Evolutionary conservation across 2,329 filamentous ascomycete genomes (phyloP).

Genomic region (Chrysoporthe cubensis): DNA sequence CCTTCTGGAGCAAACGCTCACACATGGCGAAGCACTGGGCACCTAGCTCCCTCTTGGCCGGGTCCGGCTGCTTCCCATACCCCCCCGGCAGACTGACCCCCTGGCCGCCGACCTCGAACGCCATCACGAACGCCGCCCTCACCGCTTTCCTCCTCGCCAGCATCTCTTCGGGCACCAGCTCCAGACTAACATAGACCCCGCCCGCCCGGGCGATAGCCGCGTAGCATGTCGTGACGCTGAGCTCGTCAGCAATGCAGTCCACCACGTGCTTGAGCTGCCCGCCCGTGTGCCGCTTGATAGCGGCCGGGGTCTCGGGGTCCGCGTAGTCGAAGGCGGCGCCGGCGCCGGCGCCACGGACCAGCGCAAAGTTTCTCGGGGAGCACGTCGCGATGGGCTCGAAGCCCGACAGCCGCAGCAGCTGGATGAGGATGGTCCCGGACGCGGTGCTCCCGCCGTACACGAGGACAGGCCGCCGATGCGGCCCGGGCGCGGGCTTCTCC

Average conservation of each 20-base stretch:
- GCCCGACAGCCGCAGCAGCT: conserved; percentile 22
- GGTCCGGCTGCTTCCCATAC: too few relatives aligned
- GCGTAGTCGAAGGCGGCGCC: conserved; percentile 55
- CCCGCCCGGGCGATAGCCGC: conserved; percentile 39
- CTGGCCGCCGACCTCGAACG: background rate
- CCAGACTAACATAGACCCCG: conserved; percentile 31
- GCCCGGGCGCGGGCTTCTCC: conserved; percentile 20
- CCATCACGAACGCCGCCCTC: background rate
- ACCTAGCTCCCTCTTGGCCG: too few relatives aligned
- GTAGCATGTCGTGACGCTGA: conserved; percentile 43
- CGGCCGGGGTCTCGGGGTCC: conserved; percentile 42
- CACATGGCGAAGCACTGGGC: too few relatives aligned
- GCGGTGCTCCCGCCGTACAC: conserved; percentile 22
- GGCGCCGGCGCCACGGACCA: conserved; percentile 51
- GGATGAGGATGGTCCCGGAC: conserved; percentile 18
- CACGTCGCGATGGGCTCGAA: conserved; percentile 21
- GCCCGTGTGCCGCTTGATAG: conserved; percentile 46
- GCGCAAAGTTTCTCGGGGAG: conserved; percentile 52
- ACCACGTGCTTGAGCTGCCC: conserved; percentile 49
- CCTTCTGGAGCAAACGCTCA: too few relatives aligned
- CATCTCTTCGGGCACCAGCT: conserved; percentile 6
- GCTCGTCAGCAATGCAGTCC: conserved; percentile 51
- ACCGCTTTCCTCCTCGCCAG: background rate
- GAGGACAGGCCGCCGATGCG: conserved; percentile 1
- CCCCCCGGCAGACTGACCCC: too few relatives aligned